Conservation (phyloP, 2,329 filamentous ascomycete genomes). For the Coleophoma cylindrospora region DNA sequence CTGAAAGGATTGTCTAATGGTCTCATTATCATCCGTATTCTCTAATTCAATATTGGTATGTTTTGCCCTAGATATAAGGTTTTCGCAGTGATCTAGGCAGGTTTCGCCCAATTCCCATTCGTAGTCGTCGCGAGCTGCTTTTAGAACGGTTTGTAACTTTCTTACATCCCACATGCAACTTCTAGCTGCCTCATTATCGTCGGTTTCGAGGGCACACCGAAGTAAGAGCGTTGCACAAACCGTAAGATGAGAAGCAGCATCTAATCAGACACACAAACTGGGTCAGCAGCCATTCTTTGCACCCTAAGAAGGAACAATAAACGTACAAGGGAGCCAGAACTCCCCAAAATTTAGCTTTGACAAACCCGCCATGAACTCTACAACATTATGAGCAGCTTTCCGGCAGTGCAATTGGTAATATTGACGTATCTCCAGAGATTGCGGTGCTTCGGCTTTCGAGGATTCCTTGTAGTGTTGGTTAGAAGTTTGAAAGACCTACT, state of each 20-base stretch:
- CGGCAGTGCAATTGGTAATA: slow-evolving; percentile 15
- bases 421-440: slow-evolving; percentile 3
- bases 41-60: background rate
- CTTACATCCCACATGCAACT: slow-evolving; percentile 5
- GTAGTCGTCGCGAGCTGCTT: slow-evolving; percentile 16
- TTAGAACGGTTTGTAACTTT: slow-evolving; percentile 7
- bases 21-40: background rate
- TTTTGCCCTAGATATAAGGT: background rate
- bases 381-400: slow-evolving; percentile 18
- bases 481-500: background rate
- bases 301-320: background rate
- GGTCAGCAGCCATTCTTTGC: background rate
- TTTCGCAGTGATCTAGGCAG: slow-evolving; percentile 29
- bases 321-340: slow-evolving; percentile 26
- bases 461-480: background rate
- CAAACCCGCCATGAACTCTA: slow-evolving; percentile 16
- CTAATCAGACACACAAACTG: slow-evolving; percentile 3
- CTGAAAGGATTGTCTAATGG: background rate
- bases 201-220: slow-evolving; percentile 15
- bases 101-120: slow-evolving; percentile 18
- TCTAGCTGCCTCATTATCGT: slow-evolving; percentile 3
- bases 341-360: slow-evolving; percentile 14
- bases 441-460: slow-evolving; percentile 1
- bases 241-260: slow-evolving; percentile 24
- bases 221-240: slow-evolving; percentile 16